Conservation (phyloP, 1,284 basidiomycete species). For the Boletus mariae region DNA sequence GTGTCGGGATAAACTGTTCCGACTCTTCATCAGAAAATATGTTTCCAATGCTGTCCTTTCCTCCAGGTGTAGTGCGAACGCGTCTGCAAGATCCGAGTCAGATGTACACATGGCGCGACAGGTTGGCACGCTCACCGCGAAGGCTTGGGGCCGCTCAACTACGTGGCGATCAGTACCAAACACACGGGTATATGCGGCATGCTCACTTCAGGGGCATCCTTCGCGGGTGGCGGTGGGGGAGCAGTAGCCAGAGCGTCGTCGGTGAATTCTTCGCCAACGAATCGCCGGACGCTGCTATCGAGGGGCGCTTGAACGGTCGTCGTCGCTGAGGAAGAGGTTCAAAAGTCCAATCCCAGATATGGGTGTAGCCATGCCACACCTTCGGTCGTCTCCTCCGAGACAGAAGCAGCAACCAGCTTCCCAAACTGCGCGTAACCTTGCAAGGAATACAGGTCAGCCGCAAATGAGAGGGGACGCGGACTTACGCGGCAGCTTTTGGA, state of each 20-base stretch:
- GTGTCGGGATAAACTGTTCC: constrained; percentile 60
- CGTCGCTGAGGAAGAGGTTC: constrained; percentile 3
- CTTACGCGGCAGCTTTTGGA: constrained; percentile 66
- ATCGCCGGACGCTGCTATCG: constrained; percentile 1
- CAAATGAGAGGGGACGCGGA: constrained; percentile 29
- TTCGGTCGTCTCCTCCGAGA: constrained; percentile 10
- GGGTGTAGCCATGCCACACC: constrained; percentile 6
- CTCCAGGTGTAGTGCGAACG: constrained; percentile 52
- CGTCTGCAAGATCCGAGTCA: constrained; percentile 36
- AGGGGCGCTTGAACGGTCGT: neutral
- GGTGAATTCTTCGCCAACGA: constrained; percentile 25
- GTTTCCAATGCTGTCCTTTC: constrained; percentile 42
- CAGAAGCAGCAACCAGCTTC: constrained; percentile 20
- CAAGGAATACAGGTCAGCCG: constrained; percentile 30
- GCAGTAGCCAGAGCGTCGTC: constrained; percentile 32
- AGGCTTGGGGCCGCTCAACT: constrained; percentile 35
- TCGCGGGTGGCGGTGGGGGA: constrained; percentile 10
- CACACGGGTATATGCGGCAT: neutral
- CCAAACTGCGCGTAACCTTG: constrained; percentile 35
- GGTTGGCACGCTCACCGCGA: constrained; percentile 38
- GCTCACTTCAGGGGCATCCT: constrained; percentile 2
- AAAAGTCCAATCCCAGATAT: neutral
- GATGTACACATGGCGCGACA: neutral
- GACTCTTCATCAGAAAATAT: constrained; percentile 46
- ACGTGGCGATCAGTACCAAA: neutral